Percentiles rank a stretch among this genome's conserved stretches.
phyloP scores from a whole-genome alignment of 164 flowering plant species.

The Macadamia tetraphylla region DNA sequence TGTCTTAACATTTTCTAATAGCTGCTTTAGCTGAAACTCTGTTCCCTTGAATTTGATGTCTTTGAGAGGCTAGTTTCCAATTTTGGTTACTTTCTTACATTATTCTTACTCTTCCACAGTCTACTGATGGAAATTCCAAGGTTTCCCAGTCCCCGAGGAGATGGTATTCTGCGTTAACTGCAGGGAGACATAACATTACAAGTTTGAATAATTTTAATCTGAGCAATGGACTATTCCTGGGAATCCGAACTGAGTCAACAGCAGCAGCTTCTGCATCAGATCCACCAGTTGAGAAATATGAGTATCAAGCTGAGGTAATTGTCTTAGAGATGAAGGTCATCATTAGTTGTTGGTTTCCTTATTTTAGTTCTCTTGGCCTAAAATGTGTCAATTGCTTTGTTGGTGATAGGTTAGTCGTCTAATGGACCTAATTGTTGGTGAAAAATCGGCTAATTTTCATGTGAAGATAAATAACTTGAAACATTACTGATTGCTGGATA shows the following conservation, averaged over 20 bases:
- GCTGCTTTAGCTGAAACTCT: too few relatives aligned
- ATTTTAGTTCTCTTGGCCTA: neutral
- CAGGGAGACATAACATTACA: slow-evolving; percentile 12
- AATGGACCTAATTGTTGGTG: slow-evolving; percentile 98
- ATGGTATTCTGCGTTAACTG: slow-evolving; percentile 45
- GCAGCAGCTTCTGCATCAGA: slow-evolving; percentile 60
- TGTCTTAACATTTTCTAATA: too few relatives aligned
- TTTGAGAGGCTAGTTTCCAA: too few relatives aligned
- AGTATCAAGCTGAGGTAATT: slow-evolving; percentile 94
- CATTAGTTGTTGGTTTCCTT: neutral
- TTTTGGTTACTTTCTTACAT: neutral
- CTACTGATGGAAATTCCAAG: slow-evolving; percentile 28
- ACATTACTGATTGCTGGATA: too few relatives aligned
- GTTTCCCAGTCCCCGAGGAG: slow-evolving; percentile 12
- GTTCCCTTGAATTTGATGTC: too few relatives aligned
- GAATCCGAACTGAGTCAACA: slow-evolving; percentile 67
- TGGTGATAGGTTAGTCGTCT: slow-evolving; percentile 82
- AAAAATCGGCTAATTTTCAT: too few relatives aligned
- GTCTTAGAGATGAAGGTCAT: neutral
- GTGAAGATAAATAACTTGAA: too few relatives aligned
- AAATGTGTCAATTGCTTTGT: neutral
- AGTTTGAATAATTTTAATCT: slow-evolving; percentile 19
- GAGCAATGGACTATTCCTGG: slow-evolving; percentile 23
- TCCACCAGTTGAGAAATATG: slow-evolving; percentile 66
- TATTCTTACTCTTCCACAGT: slow-evolving; percentile 19